Base-by-base conservation (phyloP, 164 flowering plant species). In the Pachysandra terminalis region DNA sequence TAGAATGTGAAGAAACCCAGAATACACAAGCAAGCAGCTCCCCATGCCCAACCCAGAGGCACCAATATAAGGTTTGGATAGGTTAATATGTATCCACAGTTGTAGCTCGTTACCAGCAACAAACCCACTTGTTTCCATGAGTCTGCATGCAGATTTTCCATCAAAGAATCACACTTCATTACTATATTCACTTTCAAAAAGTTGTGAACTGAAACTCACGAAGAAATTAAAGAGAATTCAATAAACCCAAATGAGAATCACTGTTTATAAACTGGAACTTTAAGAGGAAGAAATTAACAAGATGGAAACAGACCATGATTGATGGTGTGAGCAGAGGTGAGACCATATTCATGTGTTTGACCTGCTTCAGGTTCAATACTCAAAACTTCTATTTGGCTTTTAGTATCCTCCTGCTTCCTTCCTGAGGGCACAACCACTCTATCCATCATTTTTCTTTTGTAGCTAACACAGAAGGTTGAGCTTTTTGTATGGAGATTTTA, bases 41-140 rank as follows among this genome's bases (percentile, higher is more conserved):
- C 91, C 82, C 84, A 83, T 56, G 64, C 37, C 88, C 87, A 85
- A 23, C 91, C 88, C 61, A 87, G 66, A 0, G 88, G 88, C 65
- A 75, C 84, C 77, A 87, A 24, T 66, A 83, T 85, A 22, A 81
- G 79, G 57, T 74, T 80, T 5, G 91, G 83, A 53, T 75, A 85
- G 57, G 75, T 81, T 75, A 87, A 40, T 65, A 87, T 76, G 62
- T 82, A 85, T 0, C 85, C 88, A 48, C 85, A 76, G 78, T 78
- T 83, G 80, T 80, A 80, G 71, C 81, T 27, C 17, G 82, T 78
- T 3, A 74, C 78, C 26, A 87, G 74, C 74, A 87, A 8, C 41
- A 84, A 48, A 16, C 86, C 84, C 48, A 86, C 86, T 67, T 86
- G 90, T 61, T 56, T 52, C 90, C 90, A 86, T 75, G 90, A 84